phyloP scores from a whole-genome alignment of 2,329 filamentous ascomycete genomes.

The Fusarium paranaense region DNA sequence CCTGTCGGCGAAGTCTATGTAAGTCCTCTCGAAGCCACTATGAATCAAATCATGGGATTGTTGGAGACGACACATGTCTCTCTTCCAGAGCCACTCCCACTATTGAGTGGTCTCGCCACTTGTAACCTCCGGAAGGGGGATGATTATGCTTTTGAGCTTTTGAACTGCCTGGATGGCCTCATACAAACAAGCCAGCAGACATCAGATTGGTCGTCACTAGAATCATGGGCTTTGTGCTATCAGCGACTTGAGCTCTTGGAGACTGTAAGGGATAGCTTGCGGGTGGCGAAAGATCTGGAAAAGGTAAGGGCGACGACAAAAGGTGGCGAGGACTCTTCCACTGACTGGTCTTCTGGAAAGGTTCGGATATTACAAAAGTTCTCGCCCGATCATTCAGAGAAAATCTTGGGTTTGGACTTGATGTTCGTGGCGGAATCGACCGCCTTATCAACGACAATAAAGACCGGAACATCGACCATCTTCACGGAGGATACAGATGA shows the following conservation, averaged over 20 bases:
- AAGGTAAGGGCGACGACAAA: not conserved
- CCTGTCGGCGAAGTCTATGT: not conserved
- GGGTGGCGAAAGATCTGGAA: not conserved
- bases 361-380: not conserved
- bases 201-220: not conserved
- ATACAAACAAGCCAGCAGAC: not conserved
- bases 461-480: not conserved
- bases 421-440: not conserved
- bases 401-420: not conserved
- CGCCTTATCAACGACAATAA: not conserved
- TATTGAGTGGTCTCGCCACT: not conserved
- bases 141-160: not conserved
- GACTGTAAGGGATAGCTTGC: not conserved
- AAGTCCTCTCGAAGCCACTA: not conserved
- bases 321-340: not conserved
- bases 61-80: not conserved
- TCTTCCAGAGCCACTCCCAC: not conserved
- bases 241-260: not conserved
- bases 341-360: not conserved
- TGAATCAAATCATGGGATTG: not conserved
- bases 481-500: not conserved
- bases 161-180: not conserved
- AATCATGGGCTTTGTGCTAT: not conserved
- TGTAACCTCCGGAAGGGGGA: not conserved
- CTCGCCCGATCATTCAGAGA: not conserved